A percentile compares a stretch with the other conserved stretches of the same genome.
phyloP scores from a whole-genome alignment of 2,329 filamentous ascomycete genomes.

The Capronia epimyces region DNA sequence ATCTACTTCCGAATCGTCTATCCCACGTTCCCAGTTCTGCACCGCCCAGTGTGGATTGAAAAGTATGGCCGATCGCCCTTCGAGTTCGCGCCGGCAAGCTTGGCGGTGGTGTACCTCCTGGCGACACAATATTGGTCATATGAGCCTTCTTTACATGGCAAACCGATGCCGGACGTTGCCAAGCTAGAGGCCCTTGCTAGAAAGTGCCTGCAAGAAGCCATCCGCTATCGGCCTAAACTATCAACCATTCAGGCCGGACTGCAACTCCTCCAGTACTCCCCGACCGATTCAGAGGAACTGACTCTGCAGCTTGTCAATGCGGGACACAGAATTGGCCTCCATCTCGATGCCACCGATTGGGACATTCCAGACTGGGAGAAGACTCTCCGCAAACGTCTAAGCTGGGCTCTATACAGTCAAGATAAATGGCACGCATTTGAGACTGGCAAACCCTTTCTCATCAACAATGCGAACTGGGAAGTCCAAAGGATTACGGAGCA shows the following conservation, averaged over 20 bases:
- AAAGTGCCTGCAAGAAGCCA: background rate
- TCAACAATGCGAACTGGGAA: constrained; percentile 67
- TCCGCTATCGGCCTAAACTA: constrained; percentile 56
- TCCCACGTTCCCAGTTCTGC: constrained; percentile 45
- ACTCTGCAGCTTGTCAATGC: constrained; percentile 83
- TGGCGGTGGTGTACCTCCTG: constrained; percentile 54
- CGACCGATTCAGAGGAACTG: constrained; percentile 61
- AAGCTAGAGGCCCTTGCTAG: constrained; percentile 30
- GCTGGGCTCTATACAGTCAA: constrained; percentile 90
- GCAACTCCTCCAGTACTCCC: constrained; percentile 41
- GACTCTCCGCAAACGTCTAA: constrained; percentile 74
- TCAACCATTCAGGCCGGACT: constrained; percentile 43
- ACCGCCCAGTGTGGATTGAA: constrained; percentile 35
- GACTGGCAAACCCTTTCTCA: constrained; percentile 77
- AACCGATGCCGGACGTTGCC: background rate
- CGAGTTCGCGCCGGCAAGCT: constrained; percentile 4
- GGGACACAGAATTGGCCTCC: constrained; percentile 58
- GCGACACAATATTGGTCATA: constrained; percentile 77
- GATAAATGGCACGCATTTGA: constrained; percentile 92
- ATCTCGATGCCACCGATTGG: constrained; percentile 82
- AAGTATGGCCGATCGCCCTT: constrained; percentile 34
- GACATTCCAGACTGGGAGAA: constrained; percentile 84
- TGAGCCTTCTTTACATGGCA: background rate
- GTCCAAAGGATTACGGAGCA: constrained; percentile 48
- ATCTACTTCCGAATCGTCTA: constrained; percentile 44